A percentile compares a stretch with the other conserved stretches of the same genome.
Conservation (phyloP, 106 monocot species). For the Acorus calamus region DNA sequence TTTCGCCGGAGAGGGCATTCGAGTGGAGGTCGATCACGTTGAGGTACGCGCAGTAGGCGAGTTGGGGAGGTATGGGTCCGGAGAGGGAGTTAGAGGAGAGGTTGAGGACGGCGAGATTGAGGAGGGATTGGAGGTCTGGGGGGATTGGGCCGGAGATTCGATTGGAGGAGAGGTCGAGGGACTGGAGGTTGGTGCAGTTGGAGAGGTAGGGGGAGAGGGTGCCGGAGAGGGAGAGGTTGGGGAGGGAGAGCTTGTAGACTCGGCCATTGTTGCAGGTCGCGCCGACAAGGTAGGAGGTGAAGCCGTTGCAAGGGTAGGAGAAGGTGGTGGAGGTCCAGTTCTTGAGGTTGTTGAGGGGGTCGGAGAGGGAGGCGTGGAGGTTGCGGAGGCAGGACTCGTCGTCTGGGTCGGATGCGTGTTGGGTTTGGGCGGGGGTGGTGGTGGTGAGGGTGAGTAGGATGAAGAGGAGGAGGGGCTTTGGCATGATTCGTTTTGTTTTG, state of each 20-base stretch:
- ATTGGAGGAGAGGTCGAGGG: constrained; percentile 73
- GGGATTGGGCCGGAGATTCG: constrained; percentile 44
- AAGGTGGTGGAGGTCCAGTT: constrained; percentile 45
- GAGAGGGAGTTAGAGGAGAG: constrained; percentile 57
- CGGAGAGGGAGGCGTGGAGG: constrained; percentile 27
- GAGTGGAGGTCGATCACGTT: constrained; percentile 77
- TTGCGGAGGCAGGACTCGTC: constrained; percentile 46
- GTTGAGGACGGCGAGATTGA: constrained; percentile 72
- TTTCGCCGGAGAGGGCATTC: constrained; percentile 40
- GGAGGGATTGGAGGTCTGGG: constrained; percentile 27
- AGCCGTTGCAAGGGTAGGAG: constrained; percentile 50
- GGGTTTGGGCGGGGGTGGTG: no score
- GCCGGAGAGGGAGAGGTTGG: constrained; percentile 33
- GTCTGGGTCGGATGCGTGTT: constrained; percentile 13
- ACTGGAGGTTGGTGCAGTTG: constrained; percentile 61
- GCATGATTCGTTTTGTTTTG: no score
- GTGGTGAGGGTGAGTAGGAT: no score
- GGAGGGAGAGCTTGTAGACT: constrained; percentile 59
- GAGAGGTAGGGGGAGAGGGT: constrained; percentile 34
- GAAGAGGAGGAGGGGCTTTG: no score
- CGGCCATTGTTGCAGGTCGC: constrained; percentile 80
- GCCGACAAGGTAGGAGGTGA: constrained; percentile 48
- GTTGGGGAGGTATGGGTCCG: constrained; percentile 50
- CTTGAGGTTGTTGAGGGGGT: constrained; percentile 15
- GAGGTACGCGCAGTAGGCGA: constrained; percentile 61